These are phyloP conservation scores for Acmispon strigosus DNA, from an alignment of 306 rosid species.

Conservation along the genomic window DNA sequence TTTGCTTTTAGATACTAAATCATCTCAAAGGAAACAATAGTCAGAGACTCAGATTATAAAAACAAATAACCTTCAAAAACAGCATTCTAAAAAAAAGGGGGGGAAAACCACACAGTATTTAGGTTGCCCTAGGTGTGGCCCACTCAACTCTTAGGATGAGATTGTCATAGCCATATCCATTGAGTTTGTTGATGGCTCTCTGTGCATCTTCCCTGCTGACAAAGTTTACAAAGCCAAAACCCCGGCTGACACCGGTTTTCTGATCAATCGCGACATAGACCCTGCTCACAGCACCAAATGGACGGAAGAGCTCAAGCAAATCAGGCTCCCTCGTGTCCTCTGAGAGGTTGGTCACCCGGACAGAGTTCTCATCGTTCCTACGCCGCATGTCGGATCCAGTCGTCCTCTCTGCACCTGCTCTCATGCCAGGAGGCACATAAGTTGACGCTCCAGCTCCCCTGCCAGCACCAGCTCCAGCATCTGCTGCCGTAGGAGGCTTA, in stretches of 20 bases:
- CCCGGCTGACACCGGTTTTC: constrained; percentile 82
- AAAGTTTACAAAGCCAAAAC: constrained; percentile 92
- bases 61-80: neutral
- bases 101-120: neutral
- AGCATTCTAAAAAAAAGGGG: neutral
- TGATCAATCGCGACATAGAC: constrained; percentile 92
- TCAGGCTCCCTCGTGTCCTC: constrained; percentile 96
- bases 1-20: neutral
- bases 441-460: constrained; percentile 28
- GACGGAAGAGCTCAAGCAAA: constrained; percentile 88
- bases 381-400: constrained; percentile 77
- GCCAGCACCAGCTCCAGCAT: constrained; percentile 21
- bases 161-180: constrained; percentile 90
- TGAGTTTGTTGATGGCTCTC: constrained; percentile 83
- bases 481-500: constrained; percentile 51
- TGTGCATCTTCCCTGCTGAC: constrained; percentile 94
- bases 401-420: constrained; percentile 68
- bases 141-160: constrained; percentile 48
- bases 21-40: neutral
- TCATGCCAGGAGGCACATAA: constrained; percentile 79
- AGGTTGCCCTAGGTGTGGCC: constrained; percentile 46
- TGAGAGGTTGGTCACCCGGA: constrained; percentile 90
- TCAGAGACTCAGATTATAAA: neutral
- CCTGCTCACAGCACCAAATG: constrained; percentile 85
- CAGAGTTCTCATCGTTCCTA: constrained; percentile 92